These are phyloP conservation scores for Erythrophleum ivorense DNA, from an alignment of 331 rosid genomes.

Conservation along the genomic window DNA sequence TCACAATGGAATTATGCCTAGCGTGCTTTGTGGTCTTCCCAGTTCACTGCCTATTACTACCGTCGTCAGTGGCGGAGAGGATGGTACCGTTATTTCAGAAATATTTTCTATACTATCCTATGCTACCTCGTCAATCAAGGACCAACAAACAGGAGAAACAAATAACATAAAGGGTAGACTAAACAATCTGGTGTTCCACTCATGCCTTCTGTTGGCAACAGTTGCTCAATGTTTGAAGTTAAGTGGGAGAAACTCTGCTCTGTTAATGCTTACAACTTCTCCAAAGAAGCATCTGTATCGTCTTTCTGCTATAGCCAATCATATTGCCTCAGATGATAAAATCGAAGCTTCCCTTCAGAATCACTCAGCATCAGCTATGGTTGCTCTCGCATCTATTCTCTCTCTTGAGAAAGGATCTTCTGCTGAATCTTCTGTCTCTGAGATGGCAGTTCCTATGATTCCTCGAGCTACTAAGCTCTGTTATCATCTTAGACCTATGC, in stretches of 20 bases:
- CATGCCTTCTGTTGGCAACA: slow-evolving; percentile 79
- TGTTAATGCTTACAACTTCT: slow-evolving; percentile 83
- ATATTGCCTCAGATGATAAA: slow-evolving; percentile 70
- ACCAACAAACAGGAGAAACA: slow-evolving; percentile 60
- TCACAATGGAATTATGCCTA: slow-evolving; percentile 65
- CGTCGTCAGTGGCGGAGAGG: slow-evolving; percentile 88
- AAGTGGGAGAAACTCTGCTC: slow-evolving; percentile 80
- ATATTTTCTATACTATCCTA: slow-evolving; percentile 73
- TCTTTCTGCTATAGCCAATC: slow-evolving; percentile 69
- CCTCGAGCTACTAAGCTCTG: slow-evolving; percentile 68
- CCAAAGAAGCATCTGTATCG: slow-evolving; percentile 87
- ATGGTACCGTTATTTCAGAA: slow-evolving; percentile 80
- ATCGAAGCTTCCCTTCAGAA: slow-evolving; percentile 52
- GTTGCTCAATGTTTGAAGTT: slow-evolving; percentile 88
- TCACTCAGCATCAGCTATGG: slow-evolving; percentile 75
- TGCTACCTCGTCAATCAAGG: slow-evolving; percentile 62
- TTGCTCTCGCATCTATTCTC: slow-evolving; percentile 85
- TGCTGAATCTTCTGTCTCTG: slow-evolving; percentile 75
- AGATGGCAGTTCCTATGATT: slow-evolving; percentile 80
- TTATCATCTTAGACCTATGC: slow-evolving; percentile 65
- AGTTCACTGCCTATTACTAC: slow-evolving; percentile 83
- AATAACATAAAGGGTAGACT: slow-evolving; percentile 61
- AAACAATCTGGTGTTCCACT: slow-evolving; percentile 61
- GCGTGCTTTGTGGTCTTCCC: slow-evolving; percentile 81
- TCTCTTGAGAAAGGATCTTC: slow-evolving; percentile 76